These are phyloP conservation scores for Solanum hybrid DNA, from an alignment of 305 asterid genomes.

Conservation along the genomic window DNA sequence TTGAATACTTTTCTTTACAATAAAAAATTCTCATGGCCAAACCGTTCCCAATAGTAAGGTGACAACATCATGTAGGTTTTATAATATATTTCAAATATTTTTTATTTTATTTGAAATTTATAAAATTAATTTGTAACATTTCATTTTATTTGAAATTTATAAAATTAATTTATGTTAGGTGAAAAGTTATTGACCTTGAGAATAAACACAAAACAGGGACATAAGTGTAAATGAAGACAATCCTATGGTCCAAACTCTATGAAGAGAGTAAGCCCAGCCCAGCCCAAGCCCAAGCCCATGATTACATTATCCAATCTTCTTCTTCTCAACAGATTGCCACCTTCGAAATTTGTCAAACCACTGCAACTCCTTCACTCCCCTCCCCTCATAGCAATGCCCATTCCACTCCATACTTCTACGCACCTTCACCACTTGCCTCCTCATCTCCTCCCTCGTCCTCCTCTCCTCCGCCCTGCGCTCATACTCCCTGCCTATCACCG, in stretches of 20 bases:
- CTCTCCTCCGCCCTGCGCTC: constrained; percentile 13
- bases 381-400: constrained; percentile 31
- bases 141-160: background rate
- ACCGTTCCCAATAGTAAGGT: background rate
- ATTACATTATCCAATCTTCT: constrained; percentile 5
- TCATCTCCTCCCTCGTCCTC: constrained; percentile 20
- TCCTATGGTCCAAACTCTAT: background rate
- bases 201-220: background rate
- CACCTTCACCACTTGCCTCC: constrained; percentile 25
- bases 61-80: background rate
- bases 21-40: background rate
- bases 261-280: background rate
- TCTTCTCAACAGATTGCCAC: background rate
- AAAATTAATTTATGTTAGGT: background rate
- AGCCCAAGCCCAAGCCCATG: constrained; percentile 1
- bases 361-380: background rate
- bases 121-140: background rate
- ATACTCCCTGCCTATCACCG: constrained; percentile 7
- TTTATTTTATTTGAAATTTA: background rate
- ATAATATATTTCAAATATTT: background rate
- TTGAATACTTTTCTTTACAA: too few species aligned
- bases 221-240: background rate
- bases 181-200: background rate
- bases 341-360: constrained; percentile 4
- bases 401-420: constrained; percentile 36